Conservation (phyloP, 2,329 filamentous ascomycete species). For the Nemania sp. region DNA sequence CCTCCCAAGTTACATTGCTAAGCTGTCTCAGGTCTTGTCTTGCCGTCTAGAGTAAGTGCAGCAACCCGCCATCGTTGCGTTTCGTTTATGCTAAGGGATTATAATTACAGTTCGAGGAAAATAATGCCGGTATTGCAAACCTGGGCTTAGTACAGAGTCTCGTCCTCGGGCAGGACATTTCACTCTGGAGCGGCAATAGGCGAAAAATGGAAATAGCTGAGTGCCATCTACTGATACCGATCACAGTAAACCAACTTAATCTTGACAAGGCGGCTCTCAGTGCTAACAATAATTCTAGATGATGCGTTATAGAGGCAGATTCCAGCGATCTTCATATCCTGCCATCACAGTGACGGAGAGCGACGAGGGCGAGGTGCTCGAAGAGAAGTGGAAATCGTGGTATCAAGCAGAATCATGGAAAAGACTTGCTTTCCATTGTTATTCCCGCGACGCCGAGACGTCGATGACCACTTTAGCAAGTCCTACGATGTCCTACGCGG, state of each 20-base stretch:
- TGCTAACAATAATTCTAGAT: conserved; percentile 44
- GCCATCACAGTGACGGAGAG: conserved; percentile 53
- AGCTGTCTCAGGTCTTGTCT: conserved; percentile 36
- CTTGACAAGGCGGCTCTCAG: background rate
- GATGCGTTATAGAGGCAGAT: conserved; percentile 60
- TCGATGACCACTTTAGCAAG: conserved; percentile 69
- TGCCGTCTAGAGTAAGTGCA: conserved; percentile 38
- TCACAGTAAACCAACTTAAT: conserved; percentile 44
- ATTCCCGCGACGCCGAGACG: conserved; percentile 66
- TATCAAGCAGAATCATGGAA: conserved; percentile 68
- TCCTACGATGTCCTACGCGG: conserved; percentile 69
- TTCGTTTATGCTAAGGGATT: background rate
- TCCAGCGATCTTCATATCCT: conserved; percentile 59
- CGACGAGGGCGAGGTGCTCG: conserved; percentile 59
- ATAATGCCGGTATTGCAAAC: conserved; percentile 51
- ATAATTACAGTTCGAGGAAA: conserved; percentile 50
- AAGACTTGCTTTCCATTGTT: conserved; percentile 66
- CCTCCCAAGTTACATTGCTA: conserved; percentile 11
- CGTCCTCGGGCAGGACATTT: conserved; percentile 53
- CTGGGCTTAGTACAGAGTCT: conserved; percentile 54
- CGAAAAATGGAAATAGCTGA: conserved; percentile 61
- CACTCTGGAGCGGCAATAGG: conserved; percentile 58
- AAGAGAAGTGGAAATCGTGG: conserved; percentile 69
- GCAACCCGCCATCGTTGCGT: conserved; percentile 1
- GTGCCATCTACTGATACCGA: conserved; percentile 50